Evolutionary conservation across 2,329 filamentous ascomycete genomes (phyloP).

Genomic region (Colletotrichum kahawae): DNA sequence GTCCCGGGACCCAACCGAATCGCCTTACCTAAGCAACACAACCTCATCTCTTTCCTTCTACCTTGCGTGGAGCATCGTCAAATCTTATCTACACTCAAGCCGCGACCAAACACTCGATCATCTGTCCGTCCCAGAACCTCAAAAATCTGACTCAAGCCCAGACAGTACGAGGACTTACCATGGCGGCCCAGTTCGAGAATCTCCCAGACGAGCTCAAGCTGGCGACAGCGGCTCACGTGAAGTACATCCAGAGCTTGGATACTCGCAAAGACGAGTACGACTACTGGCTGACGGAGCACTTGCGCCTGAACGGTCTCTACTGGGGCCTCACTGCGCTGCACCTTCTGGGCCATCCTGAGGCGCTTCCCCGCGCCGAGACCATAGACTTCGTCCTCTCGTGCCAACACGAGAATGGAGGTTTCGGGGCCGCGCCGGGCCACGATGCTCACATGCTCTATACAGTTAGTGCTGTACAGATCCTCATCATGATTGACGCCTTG

Average conservation of each 20-base stretch:
- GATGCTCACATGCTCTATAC: constrained; percentile 97
- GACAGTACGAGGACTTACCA: constrained; percentile 20
- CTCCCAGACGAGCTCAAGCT: constrained; percentile 49
- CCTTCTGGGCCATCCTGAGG: constrained; percentile 80
- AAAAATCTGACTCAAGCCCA: not conserved
- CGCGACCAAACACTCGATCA: not conserved
- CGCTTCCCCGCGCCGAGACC: constrained; percentile 78
- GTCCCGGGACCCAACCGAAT: not conserved
- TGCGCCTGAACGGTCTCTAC: constrained; percentile 94
- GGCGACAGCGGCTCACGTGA: constrained; percentile 71
- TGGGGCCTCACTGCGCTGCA: constrained; percentile 93
- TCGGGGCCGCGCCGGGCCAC: constrained; percentile 91
- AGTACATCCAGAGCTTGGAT: constrained; percentile 92
- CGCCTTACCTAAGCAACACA: constrained; percentile 15
- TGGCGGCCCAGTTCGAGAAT: constrained; percentile 37
- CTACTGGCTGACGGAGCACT: constrained; percentile 97
- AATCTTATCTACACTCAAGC: not conserved
- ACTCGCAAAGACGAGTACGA: constrained; percentile 92
- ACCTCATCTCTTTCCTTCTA: constrained; percentile 2
- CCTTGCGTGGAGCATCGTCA: not conserved
- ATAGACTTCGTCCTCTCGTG: constrained; percentile 97
- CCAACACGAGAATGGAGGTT: constrained; percentile 86
- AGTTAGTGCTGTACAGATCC: constrained; percentile 91
- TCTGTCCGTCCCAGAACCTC: not conserved
- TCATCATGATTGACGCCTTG: constrained; percentile 85